Base-by-base conservation (phyloP, 768 basidiomycete genomes). In the Tricholoma sp. region DNA sequence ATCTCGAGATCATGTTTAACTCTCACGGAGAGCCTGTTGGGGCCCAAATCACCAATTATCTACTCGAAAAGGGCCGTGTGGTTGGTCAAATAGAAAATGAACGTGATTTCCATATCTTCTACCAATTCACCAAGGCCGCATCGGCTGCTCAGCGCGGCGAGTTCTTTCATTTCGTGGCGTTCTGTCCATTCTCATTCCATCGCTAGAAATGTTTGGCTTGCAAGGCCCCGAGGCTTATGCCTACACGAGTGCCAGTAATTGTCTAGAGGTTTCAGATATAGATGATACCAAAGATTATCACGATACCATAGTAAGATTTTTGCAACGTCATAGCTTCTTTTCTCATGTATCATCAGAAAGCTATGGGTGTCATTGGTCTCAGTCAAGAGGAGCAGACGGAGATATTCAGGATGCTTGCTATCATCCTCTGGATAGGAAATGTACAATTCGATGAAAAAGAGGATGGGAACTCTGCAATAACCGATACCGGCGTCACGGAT, bases 1-100 rank as follows among this genome's bases (percentile, higher is more conserved):
- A 99, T 69, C 79, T 99, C 8, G 95, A 99, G 73, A 98, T 99
- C 71, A 98, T 98, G 91, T 99, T 99, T 76, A 97, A 99, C 64
- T 74, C 80, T 19, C 81, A 85, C 14, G 95, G 95, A 53, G 91
- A 95, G 66, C 97, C 97, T 16, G 86, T 98, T 35, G 97, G 97
- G 41, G 97, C 97, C 0, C 93, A 97, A 67, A 98, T 99, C 61
- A 98, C 97, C 6, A 99, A 98, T 70, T 99, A 99, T 68, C 82
- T 99, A 9, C 76, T 99, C 59, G 97, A 99, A 74, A 99, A 99
- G 73, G 91, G 93, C 19, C 85, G 94, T 59, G 93, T 98, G 11
- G 95, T 98, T 10, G 94, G 95, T 32, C 97, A 99, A 68, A 91
- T 98, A 55, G 88, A 92, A 69, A 89, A 91, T 63, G 97, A 99